These are phyloP conservation scores for Suillus lakei DNA, from an alignment of 768 basidiomycete genomes.

Conservation along the genomic window DNA sequence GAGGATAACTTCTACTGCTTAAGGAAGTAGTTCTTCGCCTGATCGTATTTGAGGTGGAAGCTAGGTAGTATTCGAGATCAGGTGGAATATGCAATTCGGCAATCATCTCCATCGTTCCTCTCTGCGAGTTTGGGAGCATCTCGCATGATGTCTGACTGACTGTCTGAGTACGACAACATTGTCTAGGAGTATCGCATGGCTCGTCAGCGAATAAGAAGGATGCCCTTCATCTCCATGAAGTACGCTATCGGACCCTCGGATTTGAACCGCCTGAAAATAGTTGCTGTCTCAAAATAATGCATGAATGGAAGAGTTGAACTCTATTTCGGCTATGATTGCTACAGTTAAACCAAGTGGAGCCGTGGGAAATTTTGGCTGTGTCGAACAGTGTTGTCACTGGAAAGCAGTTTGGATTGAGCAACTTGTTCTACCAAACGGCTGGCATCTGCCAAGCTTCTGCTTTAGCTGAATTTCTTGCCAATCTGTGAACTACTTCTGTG, in stretches of 20 bases:
- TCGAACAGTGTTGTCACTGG: neutral
- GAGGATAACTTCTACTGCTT: slow-evolving; percentile 39
- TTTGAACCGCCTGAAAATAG: slow-evolving; percentile 36
- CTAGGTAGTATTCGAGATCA: slow-evolving; percentile 22
- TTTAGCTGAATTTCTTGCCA: slow-evolving; percentile 18
- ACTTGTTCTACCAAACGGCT: neutral
- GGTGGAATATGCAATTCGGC: slow-evolving; percentile 5
- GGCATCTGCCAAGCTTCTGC: slow-evolving; percentile 1
- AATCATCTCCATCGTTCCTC: neutral
- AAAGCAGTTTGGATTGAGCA: neutral
- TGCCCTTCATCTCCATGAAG: slow-evolving; percentile 23
- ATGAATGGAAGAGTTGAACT: slow-evolving; percentile 21
- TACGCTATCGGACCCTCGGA: slow-evolving; percentile 22
- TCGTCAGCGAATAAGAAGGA: too few relatives aligned
- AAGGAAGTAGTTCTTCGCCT: slow-evolving; percentile 35
- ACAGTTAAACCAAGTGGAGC: neutral
- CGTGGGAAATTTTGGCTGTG: slow-evolving; percentile 6
- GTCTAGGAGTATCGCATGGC: slow-evolving; percentile 33
- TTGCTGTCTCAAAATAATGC: slow-evolving; percentile 31
- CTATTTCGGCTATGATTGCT: neutral
- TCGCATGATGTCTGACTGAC: slow-evolving; percentile 4
- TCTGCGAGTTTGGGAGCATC: neutral
- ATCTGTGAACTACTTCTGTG: slow-evolving; percentile 27
- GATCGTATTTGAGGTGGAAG: slow-evolving; percentile 27
- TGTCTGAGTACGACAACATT: slow-evolving; percentile 28